Conservation (phyloP, 1,139 yeast genomes). For the Candida smagusa region DNA sequence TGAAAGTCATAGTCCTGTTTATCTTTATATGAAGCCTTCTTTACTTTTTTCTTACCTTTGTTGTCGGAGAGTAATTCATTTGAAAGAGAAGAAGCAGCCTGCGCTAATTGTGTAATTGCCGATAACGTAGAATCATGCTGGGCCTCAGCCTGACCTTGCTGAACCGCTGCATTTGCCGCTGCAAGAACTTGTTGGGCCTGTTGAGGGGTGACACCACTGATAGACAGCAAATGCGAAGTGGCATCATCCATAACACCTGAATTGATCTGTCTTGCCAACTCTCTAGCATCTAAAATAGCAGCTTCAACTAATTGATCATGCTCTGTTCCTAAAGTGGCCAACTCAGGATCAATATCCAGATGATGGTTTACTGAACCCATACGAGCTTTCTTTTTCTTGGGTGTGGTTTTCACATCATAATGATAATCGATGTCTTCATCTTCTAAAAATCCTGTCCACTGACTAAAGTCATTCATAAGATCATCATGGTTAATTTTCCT, state of each 20-base stretch:
- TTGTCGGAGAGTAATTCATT: conserved; percentile 7
- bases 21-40: conserved; percentile 1
- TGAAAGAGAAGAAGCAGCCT: conserved; percentile 26
- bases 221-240: conserved; percentile 6
- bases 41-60: conserved; percentile 10
- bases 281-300: conserved; percentile 64
- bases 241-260: conserved; percentile 9
- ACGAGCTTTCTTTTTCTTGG: conserved; percentile 7
- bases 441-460: conserved; percentile 51
- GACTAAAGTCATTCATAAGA: conserved; percentile 33
- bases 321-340: conserved; percentile 42
- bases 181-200: conserved; percentile 19
- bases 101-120: conserved; percentile 32
- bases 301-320: conserved; percentile 66
- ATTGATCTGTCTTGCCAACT: conserved; percentile 47
- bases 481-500: conserved; percentile 12
- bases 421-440: conserved; percentile 25
- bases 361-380: conserved; percentile 8
- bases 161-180: conserved; percentile 24
- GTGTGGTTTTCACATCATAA: conserved; percentile 6
- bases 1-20: conserved; percentile 21
- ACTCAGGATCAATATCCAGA: conserved; percentile 58
- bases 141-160: conserved; percentile 13
- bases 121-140: conserved; percentile 11
- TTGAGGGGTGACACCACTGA: conserved; percentile 13